phyloP scores from a whole-genome alignment of 495 filamentous ascomycete genomes.

The Lentithecium fluviatile region DNA sequence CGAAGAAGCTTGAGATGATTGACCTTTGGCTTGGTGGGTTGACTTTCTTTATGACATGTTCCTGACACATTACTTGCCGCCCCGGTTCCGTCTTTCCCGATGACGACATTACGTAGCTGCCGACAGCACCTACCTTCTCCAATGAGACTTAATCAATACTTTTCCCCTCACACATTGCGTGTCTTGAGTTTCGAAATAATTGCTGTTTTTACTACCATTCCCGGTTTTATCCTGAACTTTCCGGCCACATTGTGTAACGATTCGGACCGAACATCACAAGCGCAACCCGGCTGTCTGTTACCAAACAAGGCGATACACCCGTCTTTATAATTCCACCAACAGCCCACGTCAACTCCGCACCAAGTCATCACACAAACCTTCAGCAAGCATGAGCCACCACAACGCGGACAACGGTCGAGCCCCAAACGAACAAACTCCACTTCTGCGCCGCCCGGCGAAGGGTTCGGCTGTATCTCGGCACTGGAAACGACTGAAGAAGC shows the following conservation, averaged over 20 bases:
- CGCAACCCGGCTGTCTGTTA: too few relatives aligned
- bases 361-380: too few relatives aligned
- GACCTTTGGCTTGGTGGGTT: neutral
- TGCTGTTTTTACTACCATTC: too few relatives aligned
- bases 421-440: conserved; percentile 26
- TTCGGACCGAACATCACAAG: too few relatives aligned
- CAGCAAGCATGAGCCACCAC: conserved; percentile 4
- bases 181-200: neutral
- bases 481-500: conserved; percentile 27
- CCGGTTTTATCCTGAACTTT: too few relatives aligned
- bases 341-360: neutral
- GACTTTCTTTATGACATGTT: neutral
- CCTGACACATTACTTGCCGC: neutral
- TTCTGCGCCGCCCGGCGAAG: conserved; percentile 24
- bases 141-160: neutral
- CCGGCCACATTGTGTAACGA: too few relatives aligned
- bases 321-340: neutral
- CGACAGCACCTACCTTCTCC: neutral
- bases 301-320: neutral
- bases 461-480: conserved; percentile 2
- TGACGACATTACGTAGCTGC: neutral
- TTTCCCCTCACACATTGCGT: neutral
- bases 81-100: neutral
- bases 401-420: neutral
- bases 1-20: neutral